phyloP scores from a whole-genome alignment of 2,329 filamentous ascomycete genomes.

The Diplocarpon mali region DNA sequence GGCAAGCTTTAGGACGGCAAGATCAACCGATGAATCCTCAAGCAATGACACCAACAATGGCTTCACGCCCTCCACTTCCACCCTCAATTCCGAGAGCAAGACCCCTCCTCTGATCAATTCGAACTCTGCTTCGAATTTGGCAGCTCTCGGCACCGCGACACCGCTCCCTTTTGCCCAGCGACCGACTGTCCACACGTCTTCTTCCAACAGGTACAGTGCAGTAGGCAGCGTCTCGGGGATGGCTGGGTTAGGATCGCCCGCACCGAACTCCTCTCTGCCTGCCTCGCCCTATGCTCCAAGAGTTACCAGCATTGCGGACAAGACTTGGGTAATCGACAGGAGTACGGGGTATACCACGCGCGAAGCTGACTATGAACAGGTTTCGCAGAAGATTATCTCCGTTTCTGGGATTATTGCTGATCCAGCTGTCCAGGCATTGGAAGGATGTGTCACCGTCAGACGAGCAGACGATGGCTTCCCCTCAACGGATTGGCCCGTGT shows the following conservation, averaged over 20 bases:
- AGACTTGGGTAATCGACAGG: constrained; percentile 59
- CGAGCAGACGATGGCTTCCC: constrained; percentile 83
- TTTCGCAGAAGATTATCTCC: constrained; percentile 82
- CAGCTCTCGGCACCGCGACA: constrained; percentile 30
- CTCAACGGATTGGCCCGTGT: constrained; percentile 74
- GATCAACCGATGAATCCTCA: constrained; percentile 41
- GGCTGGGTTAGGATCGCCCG: constrained; percentile 45
- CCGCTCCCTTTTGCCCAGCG: constrained; percentile 36
- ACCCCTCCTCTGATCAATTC: constrained; percentile 26
- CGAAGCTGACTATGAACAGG: constrained; percentile 38
- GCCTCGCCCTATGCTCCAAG: constrained; percentile 73
- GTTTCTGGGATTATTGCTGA: constrained; percentile 76
- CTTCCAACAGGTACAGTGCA: constrained; percentile 44
- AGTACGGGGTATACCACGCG: not conserved
- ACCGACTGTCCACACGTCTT: constrained; percentile 31
- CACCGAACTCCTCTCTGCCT: constrained; percentile 45
- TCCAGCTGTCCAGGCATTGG: constrained; percentile 51
- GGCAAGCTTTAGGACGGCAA: constrained; percentile 58
- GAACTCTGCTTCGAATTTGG: constrained; percentile 53
- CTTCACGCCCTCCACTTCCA: constrained; percentile 43
- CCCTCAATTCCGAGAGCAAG: constrained; percentile 45
- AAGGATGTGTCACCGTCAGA: constrained; percentile 69
- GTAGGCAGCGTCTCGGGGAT: constrained; percentile 41
- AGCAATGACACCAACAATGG: constrained; percentile 47
- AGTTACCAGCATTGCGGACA: constrained; percentile 68